Evolutionary conservation across 345 rosid genomes (phyloP).

Genomic region (Hirschfeldia incana): DNA sequence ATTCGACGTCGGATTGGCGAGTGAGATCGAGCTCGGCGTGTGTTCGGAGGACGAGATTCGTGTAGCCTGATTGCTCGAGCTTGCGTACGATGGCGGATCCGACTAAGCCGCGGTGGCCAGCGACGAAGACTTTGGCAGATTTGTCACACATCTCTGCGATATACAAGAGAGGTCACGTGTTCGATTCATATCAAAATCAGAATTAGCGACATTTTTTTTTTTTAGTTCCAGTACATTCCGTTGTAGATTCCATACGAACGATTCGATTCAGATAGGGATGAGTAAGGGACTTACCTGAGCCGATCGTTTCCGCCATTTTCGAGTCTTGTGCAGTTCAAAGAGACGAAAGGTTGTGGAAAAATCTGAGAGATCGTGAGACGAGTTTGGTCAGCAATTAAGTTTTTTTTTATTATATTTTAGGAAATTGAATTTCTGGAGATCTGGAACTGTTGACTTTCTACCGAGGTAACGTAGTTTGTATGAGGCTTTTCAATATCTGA

Average conservation of each 20-base stretch:
- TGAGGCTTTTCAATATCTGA: not conserved
- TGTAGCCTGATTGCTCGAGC: conserved; percentile 56
- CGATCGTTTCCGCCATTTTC: conserved; percentile 30
- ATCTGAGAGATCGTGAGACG: not conserved
- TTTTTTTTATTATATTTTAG: not conserved
- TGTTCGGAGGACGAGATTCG: conserved; percentile 66
- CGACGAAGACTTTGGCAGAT: conserved; percentile 85
- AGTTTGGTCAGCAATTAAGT: not conserved
- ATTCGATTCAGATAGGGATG: not conserved
- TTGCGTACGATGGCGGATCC: conserved; percentile 89
- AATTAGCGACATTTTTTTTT: not conserved
- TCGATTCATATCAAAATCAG: not conserved
- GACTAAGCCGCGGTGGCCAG: conserved; percentile 92
- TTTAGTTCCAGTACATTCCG: not conserved
- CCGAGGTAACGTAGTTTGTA: not conserved
- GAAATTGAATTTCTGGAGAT: not conserved
- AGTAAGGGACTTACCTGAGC: conserved; percentile 13
- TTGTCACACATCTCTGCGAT: conserved; percentile 44
- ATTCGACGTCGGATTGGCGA: conserved; percentile 72
- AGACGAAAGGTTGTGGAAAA: not conserved
- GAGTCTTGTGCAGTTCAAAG: conserved; percentile 5
- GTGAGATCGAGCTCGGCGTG: conserved; percentile 88
- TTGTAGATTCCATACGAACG: not conserved
- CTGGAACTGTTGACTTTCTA: conserved; percentile 14
- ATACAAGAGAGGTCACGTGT: not conserved